Evolutionary conservation across 1,284 basidiomycete species (phyloP).

Genomic region (Gymnopus androsaceus): DNA sequence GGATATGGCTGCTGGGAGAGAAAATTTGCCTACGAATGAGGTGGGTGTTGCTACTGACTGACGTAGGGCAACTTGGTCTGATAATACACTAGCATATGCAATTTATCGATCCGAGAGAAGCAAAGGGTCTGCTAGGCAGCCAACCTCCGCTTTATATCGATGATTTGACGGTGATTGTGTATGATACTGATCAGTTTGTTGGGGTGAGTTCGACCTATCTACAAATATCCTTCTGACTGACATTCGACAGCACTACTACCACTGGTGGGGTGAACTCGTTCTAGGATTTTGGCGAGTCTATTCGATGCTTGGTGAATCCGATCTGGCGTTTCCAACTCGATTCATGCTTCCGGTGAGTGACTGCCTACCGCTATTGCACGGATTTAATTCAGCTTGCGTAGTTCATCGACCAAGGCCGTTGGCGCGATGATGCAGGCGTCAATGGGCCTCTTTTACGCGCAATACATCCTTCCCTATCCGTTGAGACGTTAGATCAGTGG

Average conservation of each 20-base stretch:
- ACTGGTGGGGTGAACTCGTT: conserved; percentile 47
- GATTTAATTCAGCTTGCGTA: conserved; percentile 22
- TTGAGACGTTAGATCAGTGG: conserved; percentile 39
- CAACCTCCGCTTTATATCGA: conserved; percentile 29
- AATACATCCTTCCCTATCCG: conserved; percentile 36
- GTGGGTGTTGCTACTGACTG: conserved; percentile 20
- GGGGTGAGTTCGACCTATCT: conserved; percentile 25
- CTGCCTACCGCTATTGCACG: neutral
- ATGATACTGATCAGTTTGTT: conserved; percentile 40
- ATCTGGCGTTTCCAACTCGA: conserved; percentile 29
- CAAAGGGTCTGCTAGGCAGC: conserved; percentile 29
- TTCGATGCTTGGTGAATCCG: conserved; percentile 20
- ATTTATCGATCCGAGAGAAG: conserved; percentile 31
- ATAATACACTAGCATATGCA: conserved; percentile 31
- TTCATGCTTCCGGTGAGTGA: conserved; percentile 38
- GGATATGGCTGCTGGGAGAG: conserved; percentile 11
- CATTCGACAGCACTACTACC: conserved; percentile 41
- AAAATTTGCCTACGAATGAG: conserved; percentile 24
- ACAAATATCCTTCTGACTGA: neutral
- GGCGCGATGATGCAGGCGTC: conserved; percentile 38
- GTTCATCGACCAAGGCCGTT: conserved; percentile 29
- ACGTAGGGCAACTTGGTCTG: neutral
- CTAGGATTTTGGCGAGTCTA: conserved; percentile 40
- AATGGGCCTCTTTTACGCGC: conserved; percentile 42
- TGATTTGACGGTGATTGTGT: conserved; percentile 35